Evolutionary conservation across 139 green algal species (phyloP).

Genomic region (Pleodorina starrii): DNA sequence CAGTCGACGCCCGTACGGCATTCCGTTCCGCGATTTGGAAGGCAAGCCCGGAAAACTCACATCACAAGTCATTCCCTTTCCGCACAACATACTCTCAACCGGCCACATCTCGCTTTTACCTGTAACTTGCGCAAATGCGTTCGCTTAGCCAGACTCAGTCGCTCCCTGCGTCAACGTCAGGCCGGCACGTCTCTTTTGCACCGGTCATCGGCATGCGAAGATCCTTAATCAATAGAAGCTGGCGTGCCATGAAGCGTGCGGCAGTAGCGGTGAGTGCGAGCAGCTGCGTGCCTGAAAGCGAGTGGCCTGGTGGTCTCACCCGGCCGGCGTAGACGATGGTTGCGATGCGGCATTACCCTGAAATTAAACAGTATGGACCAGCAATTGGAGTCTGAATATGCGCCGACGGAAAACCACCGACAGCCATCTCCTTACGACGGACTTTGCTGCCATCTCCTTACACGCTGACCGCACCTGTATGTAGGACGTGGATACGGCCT

Average conservation of each 20-base stretch:
- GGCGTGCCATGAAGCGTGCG: not conserved
- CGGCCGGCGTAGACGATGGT: not conserved
- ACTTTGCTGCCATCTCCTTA: too few species aligned
- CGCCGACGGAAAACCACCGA: not conserved
- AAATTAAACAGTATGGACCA: not conserved
- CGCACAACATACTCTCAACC: too few species aligned
- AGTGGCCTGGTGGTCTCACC: not conserved
- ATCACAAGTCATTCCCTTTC: too few species aligned
- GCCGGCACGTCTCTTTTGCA: not conserved
- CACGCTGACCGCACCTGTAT: not conserved
- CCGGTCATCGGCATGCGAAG: not conserved
- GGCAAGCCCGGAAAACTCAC: too few species aligned
- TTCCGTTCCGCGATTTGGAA: too few species aligned
- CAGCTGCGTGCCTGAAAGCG: not conserved
- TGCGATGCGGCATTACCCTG: not conserved
- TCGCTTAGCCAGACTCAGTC: not conserved
- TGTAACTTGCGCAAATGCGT: too few species aligned
- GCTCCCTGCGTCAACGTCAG: conserved; percentile 1
- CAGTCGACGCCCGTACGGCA: too few species aligned
- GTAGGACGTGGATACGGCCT: not conserved
- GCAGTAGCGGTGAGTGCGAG: not conserved
- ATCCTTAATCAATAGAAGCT: not conserved
- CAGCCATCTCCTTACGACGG: not conserved
- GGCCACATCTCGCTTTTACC: too few species aligned
- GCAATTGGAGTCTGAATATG: not conserved